A percentile compares a stretch with the other conserved stretches of the same genome.
These are phyloP conservation scores for Hanseniaspora thailandica DNA, from an alignment of 805 yeast species.

Conservation along the genomic window DNA sequence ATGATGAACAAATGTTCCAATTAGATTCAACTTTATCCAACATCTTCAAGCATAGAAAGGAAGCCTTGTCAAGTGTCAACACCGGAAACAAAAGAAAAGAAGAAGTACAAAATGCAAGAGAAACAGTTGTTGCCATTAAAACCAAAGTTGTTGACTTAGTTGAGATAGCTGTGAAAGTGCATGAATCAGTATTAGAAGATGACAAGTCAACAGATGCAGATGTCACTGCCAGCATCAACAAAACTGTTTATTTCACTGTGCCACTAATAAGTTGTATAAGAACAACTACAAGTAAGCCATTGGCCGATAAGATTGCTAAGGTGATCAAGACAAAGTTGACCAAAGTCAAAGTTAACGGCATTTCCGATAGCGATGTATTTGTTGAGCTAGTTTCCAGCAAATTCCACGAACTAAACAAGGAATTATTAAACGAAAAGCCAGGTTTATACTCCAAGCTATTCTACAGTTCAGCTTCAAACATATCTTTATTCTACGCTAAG, in stretches of 20 bases:
- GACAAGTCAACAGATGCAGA: neutral
- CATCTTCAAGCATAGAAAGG: conserved; percentile 74
- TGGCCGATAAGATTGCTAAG: conserved; percentile 69
- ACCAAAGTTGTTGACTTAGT: conserved; percentile 65
- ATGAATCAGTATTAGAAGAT: conserved; percentile 24
- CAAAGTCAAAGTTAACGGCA: conserved; percentile 32
- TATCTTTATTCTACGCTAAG: conserved; percentile 46
- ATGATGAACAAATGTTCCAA: conserved; percentile 93
- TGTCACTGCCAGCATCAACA: conserved; percentile 18
- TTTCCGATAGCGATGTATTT: conserved; percentile 17
- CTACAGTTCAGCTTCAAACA: conserved; percentile 49
- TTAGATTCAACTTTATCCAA: conserved; percentile 72
- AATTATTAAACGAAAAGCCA: conserved; percentile 29
- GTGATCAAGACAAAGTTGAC: conserved; percentile 50
- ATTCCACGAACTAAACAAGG: conserved; percentile 35
- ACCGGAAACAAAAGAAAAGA: conserved; percentile 57
- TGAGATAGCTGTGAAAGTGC: conserved; percentile 46
- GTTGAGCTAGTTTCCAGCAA: conserved; percentile 21
- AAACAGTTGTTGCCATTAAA: conserved; percentile 68
- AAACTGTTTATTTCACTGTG: conserved; percentile 35
- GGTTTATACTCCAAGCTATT: conserved; percentile 30
- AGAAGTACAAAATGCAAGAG: conserved; percentile 68
- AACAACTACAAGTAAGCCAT: conserved; percentile 53
- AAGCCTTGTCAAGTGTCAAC: conserved; percentile 43
- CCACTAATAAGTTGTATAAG: conserved; percentile 53